Percentiles rank a stretch among this genome's conserved stretches.
Evolutionary conservation across 2,329 filamentous ascomycete genomes (phyloP).

Genomic region (Fusarium sp.): DNA sequence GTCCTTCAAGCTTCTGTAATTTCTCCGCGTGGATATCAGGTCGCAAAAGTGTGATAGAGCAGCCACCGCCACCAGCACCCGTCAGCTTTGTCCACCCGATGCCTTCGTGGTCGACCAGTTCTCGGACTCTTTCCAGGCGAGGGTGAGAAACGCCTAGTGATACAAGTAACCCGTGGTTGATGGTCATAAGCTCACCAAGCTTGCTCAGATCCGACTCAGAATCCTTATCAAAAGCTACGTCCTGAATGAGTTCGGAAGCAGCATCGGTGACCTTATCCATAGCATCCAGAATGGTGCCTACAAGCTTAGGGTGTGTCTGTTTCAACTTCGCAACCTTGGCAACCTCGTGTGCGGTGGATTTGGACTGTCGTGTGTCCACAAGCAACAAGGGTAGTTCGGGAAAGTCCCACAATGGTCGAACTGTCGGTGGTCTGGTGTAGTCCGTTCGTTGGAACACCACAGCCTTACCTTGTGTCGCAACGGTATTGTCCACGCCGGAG

Average conservation of each 20-base stretch:
- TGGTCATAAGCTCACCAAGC: conserved; percentile 87
- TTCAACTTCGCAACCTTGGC: conserved; percentile 84
- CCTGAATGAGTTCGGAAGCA: conserved; percentile 66
- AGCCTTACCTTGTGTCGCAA: conserved; percentile 91
- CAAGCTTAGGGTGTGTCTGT: conserved; percentile 78
- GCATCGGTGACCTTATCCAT: conserved; percentile 79
- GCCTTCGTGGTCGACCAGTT: conserved; percentile 87
- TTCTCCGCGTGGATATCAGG: conserved; percentile 70
- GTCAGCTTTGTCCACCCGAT: conserved; percentile 99
- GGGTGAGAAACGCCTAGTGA: conserved; percentile 95
- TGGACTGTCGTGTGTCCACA: conserved; percentile 88
- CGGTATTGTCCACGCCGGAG: conserved; percentile 96
- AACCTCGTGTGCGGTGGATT: conserved; percentile 88
- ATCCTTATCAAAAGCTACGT: conserved; percentile 75
- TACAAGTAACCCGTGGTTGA: conserved; percentile 94
- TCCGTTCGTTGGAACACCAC: conserved; percentile 89
- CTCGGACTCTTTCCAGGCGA: conserved; percentile 88
- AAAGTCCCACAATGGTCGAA: conserved; percentile 85
- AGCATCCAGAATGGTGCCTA: conserved; percentile 83
- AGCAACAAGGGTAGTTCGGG: conserved; percentile 91
- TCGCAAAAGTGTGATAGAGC: conserved; percentile 90
- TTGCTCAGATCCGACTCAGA: conserved; percentile 74
- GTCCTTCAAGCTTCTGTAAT: conserved; percentile 72
- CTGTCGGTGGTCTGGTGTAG: conserved; percentile 80
- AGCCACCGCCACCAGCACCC: conserved; percentile 93